A percentile compares a stretch with the other conserved stretches of the same genome.
phyloP scores from a whole-genome alignment of 2,329 filamentous ascomycete genomes.

The Dothiorella sarmentorum region DNA sequence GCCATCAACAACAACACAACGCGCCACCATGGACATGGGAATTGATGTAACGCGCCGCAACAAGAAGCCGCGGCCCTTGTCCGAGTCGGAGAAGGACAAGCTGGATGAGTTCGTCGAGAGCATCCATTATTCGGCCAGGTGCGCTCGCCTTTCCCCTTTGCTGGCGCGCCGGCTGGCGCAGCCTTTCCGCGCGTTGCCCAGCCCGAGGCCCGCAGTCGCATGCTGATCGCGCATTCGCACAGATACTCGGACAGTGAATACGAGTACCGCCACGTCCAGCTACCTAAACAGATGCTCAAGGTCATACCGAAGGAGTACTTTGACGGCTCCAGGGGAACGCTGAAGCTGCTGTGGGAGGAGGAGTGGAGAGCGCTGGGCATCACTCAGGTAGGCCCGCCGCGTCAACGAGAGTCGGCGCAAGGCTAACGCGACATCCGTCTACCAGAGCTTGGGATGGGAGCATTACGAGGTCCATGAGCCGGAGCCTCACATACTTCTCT shows the following conservation, averaged over 20 bases:
- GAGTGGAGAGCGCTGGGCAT: conserved; percentile 97
- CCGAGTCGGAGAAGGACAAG: conserved; percentile 74
- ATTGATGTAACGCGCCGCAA: conserved; percentile 87
- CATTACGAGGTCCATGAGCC: conserved; percentile 99
- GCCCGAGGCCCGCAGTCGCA: not conserved
- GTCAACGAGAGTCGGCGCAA: not conserved
- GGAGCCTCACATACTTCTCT: conserved; percentile 95
- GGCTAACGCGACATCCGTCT: not conserved
- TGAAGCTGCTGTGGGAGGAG: conserved; percentile 97
- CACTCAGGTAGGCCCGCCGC: conserved; percentile 69
- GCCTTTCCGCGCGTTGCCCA: conserved; percentile 4
- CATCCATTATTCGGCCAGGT: conserved; percentile 95
- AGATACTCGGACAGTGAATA: conserved; percentile 92
- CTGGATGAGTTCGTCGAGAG: conserved; percentile 89
- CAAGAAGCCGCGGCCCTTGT: conserved; percentile 74
- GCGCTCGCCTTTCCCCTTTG: conserved; percentile 30
- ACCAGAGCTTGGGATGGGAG: conserved; percentile 93
- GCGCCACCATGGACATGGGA: conserved; percentile 41
- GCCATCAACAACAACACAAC: conserved; percentile 6
- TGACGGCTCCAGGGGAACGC: conserved; percentile 79
- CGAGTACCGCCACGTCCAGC: conserved; percentile 96
- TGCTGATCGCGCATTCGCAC: conserved; percentile 21
- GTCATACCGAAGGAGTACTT: conserved; percentile 94
- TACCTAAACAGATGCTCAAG: conserved; percentile 98
- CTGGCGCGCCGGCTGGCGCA: not conserved